Base-by-base conservation (phyloP, 495 filamentous ascomycete genomes). In the Amphirosellinia nigrospora region DNA sequence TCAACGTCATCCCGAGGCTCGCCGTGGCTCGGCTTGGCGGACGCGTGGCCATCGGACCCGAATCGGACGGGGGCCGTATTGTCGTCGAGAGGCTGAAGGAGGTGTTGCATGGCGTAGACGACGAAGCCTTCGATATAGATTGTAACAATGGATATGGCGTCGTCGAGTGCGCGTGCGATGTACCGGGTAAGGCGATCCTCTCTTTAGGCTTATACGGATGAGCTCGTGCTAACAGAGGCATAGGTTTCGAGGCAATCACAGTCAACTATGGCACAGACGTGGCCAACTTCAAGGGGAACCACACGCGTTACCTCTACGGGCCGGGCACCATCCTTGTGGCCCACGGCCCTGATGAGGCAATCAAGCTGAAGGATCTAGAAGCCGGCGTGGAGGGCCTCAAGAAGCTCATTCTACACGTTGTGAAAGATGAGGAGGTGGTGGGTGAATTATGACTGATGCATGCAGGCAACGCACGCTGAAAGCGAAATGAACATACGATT, bases 181-280 rank as follows among this genome's bases (percentile, higher is more conserved):
- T 98, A 19, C 86, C 90, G 10, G 94, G 88, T 86, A 71, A 65
- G 73, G 50, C 6, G 41, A 1, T 5, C 15, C 52, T 13, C 7
- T 36, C 6, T 19, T 19, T n/a, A 75, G 34, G 3, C 23, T 7
- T 36, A 16, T 70, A 58, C 21, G 6, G 9, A 34, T 28, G 30
- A 28, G 23, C 48, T 46, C 34, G n/a, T 8, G 23, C 13, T 63
- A 11, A 19, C 15, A 46, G 9, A 9, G 15, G 15, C 26, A 23
- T 38, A 87, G 86, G 93, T 0, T 97, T 97, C 69, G 87, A 94
- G 38, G 89, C 88, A 0, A 89, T 89, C 13, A 88, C 91, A 0
- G 93, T 93, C 3, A 97, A 96, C 70, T 98, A 98, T 76, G 95
- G 95, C 4, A 98, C 95, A 11, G 95, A 98, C 79, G 89, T 97